Conservation (phyloP, 2,329 filamentous ascomycete genomes). For the Stagonosporopsis rhizophila region DNA sequence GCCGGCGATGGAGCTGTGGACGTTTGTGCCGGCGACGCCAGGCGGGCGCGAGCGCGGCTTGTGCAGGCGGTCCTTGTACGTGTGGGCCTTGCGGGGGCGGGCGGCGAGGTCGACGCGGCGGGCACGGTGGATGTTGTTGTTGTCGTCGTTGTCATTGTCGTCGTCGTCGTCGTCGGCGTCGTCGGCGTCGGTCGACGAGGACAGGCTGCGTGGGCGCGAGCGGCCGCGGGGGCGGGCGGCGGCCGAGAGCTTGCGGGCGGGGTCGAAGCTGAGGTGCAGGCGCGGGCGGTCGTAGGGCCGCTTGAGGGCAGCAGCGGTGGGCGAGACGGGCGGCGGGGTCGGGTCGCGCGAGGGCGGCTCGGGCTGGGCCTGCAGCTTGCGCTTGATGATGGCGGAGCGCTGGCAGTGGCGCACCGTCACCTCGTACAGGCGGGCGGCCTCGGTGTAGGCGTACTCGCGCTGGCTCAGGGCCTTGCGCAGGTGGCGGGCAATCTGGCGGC, state of each 20-base stretch:
- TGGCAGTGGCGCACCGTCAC: conserved; percentile 64
- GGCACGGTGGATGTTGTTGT: too few species aligned
- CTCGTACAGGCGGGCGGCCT: conserved; percentile 64
- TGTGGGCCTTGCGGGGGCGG: conserved; percentile 35
- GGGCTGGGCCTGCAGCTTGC: conserved; percentile 67
- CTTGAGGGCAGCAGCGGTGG: conserved; percentile 48
- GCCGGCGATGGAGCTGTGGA: conserved; percentile 61
- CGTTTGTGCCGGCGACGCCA: conserved; percentile 60
- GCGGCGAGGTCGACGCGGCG: conserved; percentile 16
- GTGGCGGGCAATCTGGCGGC: conserved; percentile 63
- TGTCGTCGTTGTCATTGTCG: too few species aligned
- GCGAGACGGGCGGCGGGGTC: conserved; percentile 58
- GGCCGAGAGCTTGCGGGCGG: too few species aligned
- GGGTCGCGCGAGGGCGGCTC: conserved; percentile 67
- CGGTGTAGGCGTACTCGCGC: conserved; percentile 63
- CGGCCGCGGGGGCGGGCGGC: conserved; percentile 26
- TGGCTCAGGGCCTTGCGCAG: conserved; percentile 62
- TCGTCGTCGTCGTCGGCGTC: too few species aligned
- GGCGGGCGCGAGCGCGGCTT: conserved; percentile 54
- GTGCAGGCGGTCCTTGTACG: conserved; percentile 45
- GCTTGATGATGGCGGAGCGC: conserved; percentile 65
- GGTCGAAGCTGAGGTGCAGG: conserved; percentile 41
- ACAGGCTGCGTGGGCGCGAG: conserved; percentile 22
- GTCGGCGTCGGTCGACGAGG: conserved; percentile 27
- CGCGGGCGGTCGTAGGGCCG: conserved; percentile 36